Base-by-base conservation (phyloP, 2,329 filamentous ascomycete genomes). In the Metarhizium album region DNA sequence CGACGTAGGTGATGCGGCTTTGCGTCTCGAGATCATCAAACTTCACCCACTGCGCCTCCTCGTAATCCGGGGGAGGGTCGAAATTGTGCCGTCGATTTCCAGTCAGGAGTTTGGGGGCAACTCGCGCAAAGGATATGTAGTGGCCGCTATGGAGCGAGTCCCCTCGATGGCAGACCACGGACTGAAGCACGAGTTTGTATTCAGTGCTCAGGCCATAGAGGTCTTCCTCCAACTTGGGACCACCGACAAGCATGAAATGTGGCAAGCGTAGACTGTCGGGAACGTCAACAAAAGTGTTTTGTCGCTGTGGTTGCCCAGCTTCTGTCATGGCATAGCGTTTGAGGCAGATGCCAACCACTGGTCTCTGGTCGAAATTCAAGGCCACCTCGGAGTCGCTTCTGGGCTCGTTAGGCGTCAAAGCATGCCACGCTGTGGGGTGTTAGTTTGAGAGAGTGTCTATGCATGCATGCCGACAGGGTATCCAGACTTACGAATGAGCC, bases 181-280 rank as follows among this genome's bases (percentile, higher is more conserved):
- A 91, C 65, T 96, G 90, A 47, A 98, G 71, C 2, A 90, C 86
- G 11, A 97, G 78, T 64, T 96, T 95, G 71, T 96, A 97, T 56
- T 94, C 91, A n/a, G 85, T 83, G 60, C 84, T 86, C 2, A 94
- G 80, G 0, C 81, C 83, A 56, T 80, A 80, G 11, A 64, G 60
- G 46, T 73, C 70, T 45, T 78, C 71, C 42, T 76, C 71, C 1
- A 83, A 76, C 38, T 82, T 78, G 20, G 81, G 78, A 45, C 91
- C 87, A 56, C 91, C 86, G 22, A 85, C 82, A 45, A 76, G 64
- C 64, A 96, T 90, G 62, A 97, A 96, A 62, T 94, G 87, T 1
- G 93, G 93, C 23, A 97, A 71, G 53, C 94, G 86, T 13, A 94
- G 74, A 56, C 74, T 76, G 56, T 81, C 77, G 1, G 93, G 93